phyloP scores from a whole-genome alignment of 768 basidiomycete genomes.

The Boletus rex-veris region DNA sequence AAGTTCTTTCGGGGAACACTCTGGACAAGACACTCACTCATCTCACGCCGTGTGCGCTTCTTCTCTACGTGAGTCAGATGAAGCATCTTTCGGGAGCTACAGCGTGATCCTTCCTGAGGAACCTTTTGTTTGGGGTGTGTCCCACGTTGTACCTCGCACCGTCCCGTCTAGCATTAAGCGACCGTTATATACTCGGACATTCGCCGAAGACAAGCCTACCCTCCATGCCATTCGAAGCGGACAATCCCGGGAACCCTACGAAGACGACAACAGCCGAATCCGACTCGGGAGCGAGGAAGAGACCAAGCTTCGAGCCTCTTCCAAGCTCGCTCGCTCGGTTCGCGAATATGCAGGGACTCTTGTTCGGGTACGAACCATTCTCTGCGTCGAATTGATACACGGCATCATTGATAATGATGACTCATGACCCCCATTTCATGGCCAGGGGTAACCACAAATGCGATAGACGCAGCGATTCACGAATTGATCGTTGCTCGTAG shows the following conservation, averaged over 20 bases:
- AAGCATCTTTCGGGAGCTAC: slow-evolving; percentile 48
- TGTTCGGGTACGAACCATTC: slow-evolving; percentile 41
- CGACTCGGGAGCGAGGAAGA: slow-evolving; percentile 54
- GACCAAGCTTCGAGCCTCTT: slow-evolving; percentile 47
- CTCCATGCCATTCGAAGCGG: too few species aligned
- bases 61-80: slow-evolving; percentile 3
- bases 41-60: background rate
- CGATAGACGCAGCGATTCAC: slow-evolving; percentile 71
- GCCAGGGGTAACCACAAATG: slow-evolving; percentile 71
- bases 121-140: slow-evolving; percentile 60
- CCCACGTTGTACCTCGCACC: slow-evolving; percentile 51
- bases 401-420: too few species aligned
- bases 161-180: slow-evolving; percentile 55
- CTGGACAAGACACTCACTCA: background rate
- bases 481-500: slow-evolving; percentile 60
- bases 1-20: background rate
- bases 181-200: slow-evolving; percentile 53
- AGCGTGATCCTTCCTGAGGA: slow-evolving; percentile 62
- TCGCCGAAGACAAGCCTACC: too few species aligned
- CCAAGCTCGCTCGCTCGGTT: slow-evolving; percentile 52
- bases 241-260: too few species aligned
- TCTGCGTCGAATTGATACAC: background rate
- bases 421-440: slow-evolving; percentile 23
- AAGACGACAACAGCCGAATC: too few species aligned
- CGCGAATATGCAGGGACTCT: slow-evolving; percentile 52